Conservation (phyloP, 257 asterid genomes). For the Eustoma russellianum region DNA sequence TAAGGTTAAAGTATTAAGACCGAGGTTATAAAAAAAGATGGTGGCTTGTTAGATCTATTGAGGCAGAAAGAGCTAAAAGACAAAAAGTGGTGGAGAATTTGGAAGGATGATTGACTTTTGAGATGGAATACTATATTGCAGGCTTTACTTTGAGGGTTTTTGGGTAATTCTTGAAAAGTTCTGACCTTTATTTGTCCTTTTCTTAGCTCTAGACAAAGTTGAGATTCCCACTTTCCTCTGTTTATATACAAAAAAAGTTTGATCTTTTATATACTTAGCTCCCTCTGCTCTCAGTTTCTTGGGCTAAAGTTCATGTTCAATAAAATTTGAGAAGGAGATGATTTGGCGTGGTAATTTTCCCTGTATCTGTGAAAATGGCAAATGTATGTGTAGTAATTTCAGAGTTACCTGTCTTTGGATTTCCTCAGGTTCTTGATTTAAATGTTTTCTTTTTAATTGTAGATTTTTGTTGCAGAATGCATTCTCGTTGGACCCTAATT, state of each 20-base stretch:
- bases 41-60: slow-evolving; percentile 33
- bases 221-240: slow-evolving; percentile 42
- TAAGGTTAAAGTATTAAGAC: slow-evolving; percentile 2
- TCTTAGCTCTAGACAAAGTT: slow-evolving; percentile 44
- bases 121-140: slow-evolving; percentile 17
- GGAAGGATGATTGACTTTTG: slow-evolving; percentile 36
- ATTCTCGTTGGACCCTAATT: too few species aligned
- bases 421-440: too few species aligned
- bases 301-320: too few species aligned
- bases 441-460: too few species aligned
- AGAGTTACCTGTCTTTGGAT: too few species aligned
- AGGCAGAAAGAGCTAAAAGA: slow-evolving; percentile 27
- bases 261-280: not conserved
- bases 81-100: slow-evolving; percentile 31
- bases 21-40: slow-evolving; percentile 3
- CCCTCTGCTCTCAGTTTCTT: not conserved
- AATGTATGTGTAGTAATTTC: too few species aligned
- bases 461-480: too few species aligned
- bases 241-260: not conserved
- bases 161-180: slow-evolving; percentile 33
- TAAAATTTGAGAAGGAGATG: too few species aligned
- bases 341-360: too few species aligned
- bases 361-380: too few species aligned
- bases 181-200: slow-evolving; percentile 48
- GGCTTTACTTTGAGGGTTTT: slow-evolving; percentile 15